phyloP scores from a whole-genome alignment of 2,329 filamentous ascomycete genomes.

The Botryosphaeria dothidea region DNA sequence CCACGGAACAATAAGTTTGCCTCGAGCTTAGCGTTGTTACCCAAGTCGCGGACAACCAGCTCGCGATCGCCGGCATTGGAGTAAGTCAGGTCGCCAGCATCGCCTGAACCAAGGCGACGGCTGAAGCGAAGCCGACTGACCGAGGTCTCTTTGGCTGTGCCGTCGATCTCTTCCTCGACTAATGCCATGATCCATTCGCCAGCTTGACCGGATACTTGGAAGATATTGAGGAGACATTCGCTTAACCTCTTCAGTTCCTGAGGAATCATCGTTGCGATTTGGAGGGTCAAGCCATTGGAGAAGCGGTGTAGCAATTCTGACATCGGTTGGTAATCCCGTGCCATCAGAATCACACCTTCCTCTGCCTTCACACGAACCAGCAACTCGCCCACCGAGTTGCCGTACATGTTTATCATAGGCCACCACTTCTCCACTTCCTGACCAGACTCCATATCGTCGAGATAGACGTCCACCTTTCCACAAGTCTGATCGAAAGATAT shows the following conservation, averaged over 20 bases:
- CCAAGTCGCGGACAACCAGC: slow-evolving; percentile 72
- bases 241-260: slow-evolving; percentile 77
- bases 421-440: slow-evolving; percentile 85
- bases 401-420: slow-evolving; percentile 73
- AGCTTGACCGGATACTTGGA: slow-evolving; percentile 83
- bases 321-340: slow-evolving; percentile 79
- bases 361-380: slow-evolving; percentile 81
- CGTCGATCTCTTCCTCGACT: slow-evolving; percentile 96
- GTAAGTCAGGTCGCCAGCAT: slow-evolving; percentile 34
- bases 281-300: slow-evolving; percentile 76
- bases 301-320: slow-evolving; percentile 85
- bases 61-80: slow-evolving; percentile 61
- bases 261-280: slow-evolving; percentile 78
- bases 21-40: slow-evolving; percentile 77
- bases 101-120: slow-evolving; percentile 69
- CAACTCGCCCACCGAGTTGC: slow-evolving; percentile 78
- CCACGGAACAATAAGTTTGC: slow-evolving; percentile 94
- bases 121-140: slow-evolving; percentile 68
- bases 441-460: slow-evolving; percentile 75
- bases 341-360: slow-evolving; percentile 85
- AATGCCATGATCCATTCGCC: slow-evolving; percentile 89
- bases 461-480: slow-evolving; percentile 77
- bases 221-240: slow-evolving; percentile 89
- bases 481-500: slow-evolving; percentile 53
- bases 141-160: slow-evolving; percentile 77